Evolutionary conservation across 1,284 basidiomycete genomes (phyloP).

Genomic region (Puccinia polysora): DNA sequence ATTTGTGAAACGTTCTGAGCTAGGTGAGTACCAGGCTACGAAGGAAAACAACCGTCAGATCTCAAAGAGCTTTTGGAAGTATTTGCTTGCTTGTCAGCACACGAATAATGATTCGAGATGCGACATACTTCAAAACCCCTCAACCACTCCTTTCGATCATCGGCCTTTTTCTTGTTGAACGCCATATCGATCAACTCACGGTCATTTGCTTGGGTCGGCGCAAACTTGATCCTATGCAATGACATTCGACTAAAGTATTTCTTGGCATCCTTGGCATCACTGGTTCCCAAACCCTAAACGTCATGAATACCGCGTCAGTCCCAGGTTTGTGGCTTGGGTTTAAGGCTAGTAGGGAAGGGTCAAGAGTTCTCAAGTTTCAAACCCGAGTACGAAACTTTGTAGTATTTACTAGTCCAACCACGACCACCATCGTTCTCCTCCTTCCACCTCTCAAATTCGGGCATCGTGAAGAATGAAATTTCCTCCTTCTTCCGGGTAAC

Average conservation of each 20-base stretch:
- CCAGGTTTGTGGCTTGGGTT: too few relatives aligned
- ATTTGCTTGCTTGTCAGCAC: neutral
- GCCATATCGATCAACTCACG: constrained; percentile 89
- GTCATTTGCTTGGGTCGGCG: constrained; percentile 74
- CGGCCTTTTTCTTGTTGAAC: constrained; percentile 99
- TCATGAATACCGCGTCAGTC: too few relatives aligned
- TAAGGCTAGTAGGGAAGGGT: neutral
- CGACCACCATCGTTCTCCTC: constrained; percentile 71
- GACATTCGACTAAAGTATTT: constrained; percentile 89
- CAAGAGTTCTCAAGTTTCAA: neutral
- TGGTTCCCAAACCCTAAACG: constrained; percentile 89
- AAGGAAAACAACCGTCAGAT: neutral
- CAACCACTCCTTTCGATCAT: constrained; percentile 98
- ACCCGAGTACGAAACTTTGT: constrained; percentile 64
- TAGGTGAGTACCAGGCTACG: constrained; percentile 84
- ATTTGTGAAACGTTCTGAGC: constrained; percentile 85
- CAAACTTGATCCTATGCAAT: constrained; percentile 91
- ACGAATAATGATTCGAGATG: constrained; percentile 30
- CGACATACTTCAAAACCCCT: constrained; percentile 73
- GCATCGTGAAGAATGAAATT: constrained; percentile 92
- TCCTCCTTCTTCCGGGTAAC: constrained; percentile 75
- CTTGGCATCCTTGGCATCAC: constrained; percentile 77
- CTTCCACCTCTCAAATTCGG: constrained; percentile 92
- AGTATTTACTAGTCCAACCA: constrained; percentile 91
- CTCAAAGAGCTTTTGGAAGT: neutral